phyloP scores from a whole-genome alignment of 805 yeast species.

The Saturnispora saitoi region DNA sequence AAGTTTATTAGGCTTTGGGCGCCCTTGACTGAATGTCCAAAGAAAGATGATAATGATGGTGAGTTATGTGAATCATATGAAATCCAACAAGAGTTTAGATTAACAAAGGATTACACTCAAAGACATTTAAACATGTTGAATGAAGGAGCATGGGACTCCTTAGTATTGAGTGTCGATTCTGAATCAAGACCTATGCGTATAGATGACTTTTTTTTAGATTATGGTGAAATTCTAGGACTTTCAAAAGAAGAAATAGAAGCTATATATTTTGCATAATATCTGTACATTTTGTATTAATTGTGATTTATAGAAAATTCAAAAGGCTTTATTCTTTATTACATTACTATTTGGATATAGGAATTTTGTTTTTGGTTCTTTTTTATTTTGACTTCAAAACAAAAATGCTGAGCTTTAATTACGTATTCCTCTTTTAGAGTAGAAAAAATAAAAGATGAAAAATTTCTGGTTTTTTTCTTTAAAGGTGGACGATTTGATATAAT shows the following conservation, averaged over 20 bases:
- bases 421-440: too few relatives aligned
- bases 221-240: conserved; percentile 16
- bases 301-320: too few relatives aligned
- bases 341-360: too few relatives aligned
- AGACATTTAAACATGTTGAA: conserved; percentile 18
- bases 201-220: conserved; percentile 22
- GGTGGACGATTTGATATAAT: neutral
- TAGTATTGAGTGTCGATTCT: conserved; percentile 12
- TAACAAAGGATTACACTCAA: conserved; percentile 24
- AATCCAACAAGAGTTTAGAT: conserved; percentile 25
- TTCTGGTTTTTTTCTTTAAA: neutral
- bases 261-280: conserved; percentile 1
- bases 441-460: neutral
- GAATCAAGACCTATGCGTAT: conserved; percentile 24
- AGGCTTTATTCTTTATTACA: too few relatives aligned
- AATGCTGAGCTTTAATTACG: too few relatives aligned
- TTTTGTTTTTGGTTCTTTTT: too few relatives aligned
- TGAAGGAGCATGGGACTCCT: conserved; percentile 3
- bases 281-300: too few relatives aligned
- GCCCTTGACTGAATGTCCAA: conserved; percentile 20
- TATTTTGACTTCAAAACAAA: too few relatives aligned
- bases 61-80: conserved; percentile 24
- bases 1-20: conserved; percentile 55
- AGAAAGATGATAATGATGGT: conserved; percentile 15
- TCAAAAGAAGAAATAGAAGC: conserved; percentile 7